Conservation (phyloP, 352 stramenopile species). For the Phytophthora pistaciae region DNA sequence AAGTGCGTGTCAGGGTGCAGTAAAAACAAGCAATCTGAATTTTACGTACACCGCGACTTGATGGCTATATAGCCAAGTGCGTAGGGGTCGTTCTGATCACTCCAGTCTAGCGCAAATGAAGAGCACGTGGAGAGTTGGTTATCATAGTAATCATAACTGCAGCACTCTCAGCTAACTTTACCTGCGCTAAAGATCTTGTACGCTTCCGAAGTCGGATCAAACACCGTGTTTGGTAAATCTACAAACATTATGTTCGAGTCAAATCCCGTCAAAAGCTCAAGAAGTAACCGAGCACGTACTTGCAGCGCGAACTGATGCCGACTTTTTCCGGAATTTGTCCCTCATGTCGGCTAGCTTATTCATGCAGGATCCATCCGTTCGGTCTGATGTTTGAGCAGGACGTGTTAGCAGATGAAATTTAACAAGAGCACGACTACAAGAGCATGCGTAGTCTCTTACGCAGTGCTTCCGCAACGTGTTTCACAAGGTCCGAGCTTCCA, state of each 20-base stretch:
- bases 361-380: conserved; percentile 60
- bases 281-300: conserved; percentile 41
- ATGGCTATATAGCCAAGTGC: conserved; percentile 59
- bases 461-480: conserved; percentile 39
- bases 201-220: conserved; percentile 57
- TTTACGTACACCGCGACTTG: conserved; percentile 50
- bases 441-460: conserved; percentile 27
- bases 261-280: conserved; percentile 9
- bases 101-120: conserved; percentile 52
- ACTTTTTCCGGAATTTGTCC: conserved; percentile 54
- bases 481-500: conserved; percentile 51
- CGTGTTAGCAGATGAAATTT: conserved; percentile 4
- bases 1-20: conserved; percentile 9
- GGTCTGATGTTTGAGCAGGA: conserved; percentile 30
- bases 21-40: neutral
- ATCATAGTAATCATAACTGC: neutral
- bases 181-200: conserved; percentile 79
- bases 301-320: conserved; percentile 44
- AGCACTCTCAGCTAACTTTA: conserved; percentile 19
- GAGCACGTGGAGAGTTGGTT: neutral
- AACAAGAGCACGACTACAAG: neutral
- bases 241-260: conserved; percentile 9
- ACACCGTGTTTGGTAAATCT: neutral
- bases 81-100: conserved; percentile 61
- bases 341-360: conserved; percentile 74